Evolutionary conservation across 352 stramenopile genomes (phyloP), one percentile per base, ranked within the genome.

Genomic region (Aphanomyces cochlioides): DNA sequence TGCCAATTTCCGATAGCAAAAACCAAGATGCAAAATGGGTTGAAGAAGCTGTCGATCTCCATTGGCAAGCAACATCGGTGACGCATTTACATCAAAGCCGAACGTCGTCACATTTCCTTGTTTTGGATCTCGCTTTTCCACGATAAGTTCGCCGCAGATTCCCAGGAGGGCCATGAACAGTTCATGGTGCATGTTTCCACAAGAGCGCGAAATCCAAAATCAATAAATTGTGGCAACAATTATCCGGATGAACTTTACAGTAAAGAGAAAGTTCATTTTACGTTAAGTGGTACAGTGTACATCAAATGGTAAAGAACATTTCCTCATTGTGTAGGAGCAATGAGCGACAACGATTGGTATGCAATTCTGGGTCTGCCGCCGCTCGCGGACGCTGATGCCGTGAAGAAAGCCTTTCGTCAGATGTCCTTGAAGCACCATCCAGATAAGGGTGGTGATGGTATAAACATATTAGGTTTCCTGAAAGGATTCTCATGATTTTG

Each of bases 321-420:
- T 13, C 54, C 17, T 43, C 17, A 39, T 37, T 13, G 37, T 1
- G 54, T n/a, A 43, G 54, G 15, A 61, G 10, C 5, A 37, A 61
- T 40, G 54, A 19, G 28, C 54, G 21, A 61, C 21, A 12, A 61
- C 1, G 54, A 45, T 45, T 54, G 40, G 56, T 94, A 94, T 72
- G 84, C 82, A 65, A 80, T 94, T 54, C 78, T 94, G 39, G 86
- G 84, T 8, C 78, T 95, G 47, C 85, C 90, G 41, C 68, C 78
- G 56, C 84, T 81, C 47, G 75, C 79, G 6, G 79, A 90, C 63
- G 80, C 85, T 72, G 82, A 86, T 47, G 77, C 88, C 39, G 80
- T 95, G 17, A 80, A 83, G n/a, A 83, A 83, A 61, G 87, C 87
- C 1, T 95, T 92, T 73, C 92, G 90, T 74, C 90, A 90, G 76